Conservation (phyloP, 2,329 filamentous ascomycete species). For the Graphilbum ipis-grandicollis region DNA sequence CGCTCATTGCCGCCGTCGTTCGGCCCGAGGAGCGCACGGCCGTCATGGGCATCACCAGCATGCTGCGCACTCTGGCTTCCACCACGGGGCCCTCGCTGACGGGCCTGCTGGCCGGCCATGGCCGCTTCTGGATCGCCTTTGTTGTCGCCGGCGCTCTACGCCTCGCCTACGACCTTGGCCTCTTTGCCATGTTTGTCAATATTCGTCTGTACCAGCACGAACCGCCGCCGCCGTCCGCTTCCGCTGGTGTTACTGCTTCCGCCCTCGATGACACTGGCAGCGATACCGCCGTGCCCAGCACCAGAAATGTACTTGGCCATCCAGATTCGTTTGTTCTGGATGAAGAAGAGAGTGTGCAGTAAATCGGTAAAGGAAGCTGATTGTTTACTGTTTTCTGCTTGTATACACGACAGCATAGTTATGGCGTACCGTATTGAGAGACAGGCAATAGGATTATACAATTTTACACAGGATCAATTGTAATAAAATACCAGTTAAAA, state of each 20-base stretch:
- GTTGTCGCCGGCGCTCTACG: slow-evolving; percentile 35
- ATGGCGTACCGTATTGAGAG: no score
- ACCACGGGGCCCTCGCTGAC: slow-evolving; percentile 36
- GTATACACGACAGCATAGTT: no score
- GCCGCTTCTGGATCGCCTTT: slow-evolving; percentile 45
- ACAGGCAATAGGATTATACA: no score
- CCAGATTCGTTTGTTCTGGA: slow-evolving; percentile 5
- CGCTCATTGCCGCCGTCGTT: slow-evolving; percentile 50
- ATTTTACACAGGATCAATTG: no score
- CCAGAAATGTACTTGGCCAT: not conserved
- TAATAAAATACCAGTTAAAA: no score
- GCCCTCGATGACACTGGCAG: no score
- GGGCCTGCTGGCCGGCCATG: slow-evolving; percentile 31
- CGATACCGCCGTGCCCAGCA: no score
- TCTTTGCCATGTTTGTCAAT: slow-evolving; percentile 42
- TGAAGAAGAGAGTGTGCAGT: slow-evolving; percentile 5
- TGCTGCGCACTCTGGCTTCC: slow-evolving; percentile 41
- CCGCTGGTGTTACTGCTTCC: no score
- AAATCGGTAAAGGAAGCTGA: no score
- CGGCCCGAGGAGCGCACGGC: slow-evolving; percentile 47
- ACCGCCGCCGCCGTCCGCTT: slow-evolving; percentile 25
- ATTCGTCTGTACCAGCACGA: slow-evolving; percentile 33
- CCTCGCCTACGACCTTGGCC: slow-evolving; percentile 38
- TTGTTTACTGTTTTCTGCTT: no score
- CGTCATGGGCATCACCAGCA: slow-evolving; percentile 51